Percentiles rank a stretch among this genome's conserved stretches.
phyloP scores from a whole-genome alignment of 176 grass and related monocot genomes.

The Oryza officinalis region DNA sequence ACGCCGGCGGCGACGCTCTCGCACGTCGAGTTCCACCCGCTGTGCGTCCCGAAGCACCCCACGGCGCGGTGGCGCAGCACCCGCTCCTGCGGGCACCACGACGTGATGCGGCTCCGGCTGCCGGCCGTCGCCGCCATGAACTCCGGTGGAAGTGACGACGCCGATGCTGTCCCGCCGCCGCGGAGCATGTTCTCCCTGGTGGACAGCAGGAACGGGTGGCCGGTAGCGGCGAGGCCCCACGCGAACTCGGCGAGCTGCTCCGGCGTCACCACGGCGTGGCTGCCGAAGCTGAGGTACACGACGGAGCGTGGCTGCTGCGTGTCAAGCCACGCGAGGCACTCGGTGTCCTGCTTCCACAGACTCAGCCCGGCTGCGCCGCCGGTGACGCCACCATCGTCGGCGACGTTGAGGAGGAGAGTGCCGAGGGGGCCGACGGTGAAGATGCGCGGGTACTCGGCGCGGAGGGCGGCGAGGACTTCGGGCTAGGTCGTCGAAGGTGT shows the following conservation, averaged over 20 bases:
- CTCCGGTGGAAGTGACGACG: conserved; percentile 24
- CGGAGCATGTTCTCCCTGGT: conserved; percentile 37
- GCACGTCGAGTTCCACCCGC: conserved; percentile 54
- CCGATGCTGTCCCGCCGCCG: too few species aligned
- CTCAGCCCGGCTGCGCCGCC: neutral
- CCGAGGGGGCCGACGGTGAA: conserved; percentile 38
- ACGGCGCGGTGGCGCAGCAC: conserved; percentile 51
- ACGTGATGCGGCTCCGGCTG: conserved; percentile 13
- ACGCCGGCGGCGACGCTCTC: conserved; percentile 49
- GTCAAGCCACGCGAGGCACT: conserved; percentile 46
- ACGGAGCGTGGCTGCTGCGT: conserved; percentile 22
- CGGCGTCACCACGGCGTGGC: conserved; percentile 35
- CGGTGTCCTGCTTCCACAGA: conserved; percentile 49
- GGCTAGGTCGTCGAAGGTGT: conserved; percentile 56
- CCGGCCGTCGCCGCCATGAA: conserved; percentile 34
- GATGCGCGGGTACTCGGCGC: conserved; percentile 12
- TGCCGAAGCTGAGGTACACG: conserved; percentile 68
- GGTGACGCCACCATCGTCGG: neutral
- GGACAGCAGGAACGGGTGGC: conserved; percentile 27
- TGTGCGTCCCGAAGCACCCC: conserved; percentile 57
- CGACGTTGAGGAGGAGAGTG: neutral
- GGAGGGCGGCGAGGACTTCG: conserved; percentile 34
- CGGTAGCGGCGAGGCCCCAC: conserved; percentile 49
- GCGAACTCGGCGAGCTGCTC: conserved; percentile 51
- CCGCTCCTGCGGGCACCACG: conserved; percentile 55